Conservation (phyloP, 1,284 basidiomycete genomes). For the Ceratobasidium sp. region DNA sequence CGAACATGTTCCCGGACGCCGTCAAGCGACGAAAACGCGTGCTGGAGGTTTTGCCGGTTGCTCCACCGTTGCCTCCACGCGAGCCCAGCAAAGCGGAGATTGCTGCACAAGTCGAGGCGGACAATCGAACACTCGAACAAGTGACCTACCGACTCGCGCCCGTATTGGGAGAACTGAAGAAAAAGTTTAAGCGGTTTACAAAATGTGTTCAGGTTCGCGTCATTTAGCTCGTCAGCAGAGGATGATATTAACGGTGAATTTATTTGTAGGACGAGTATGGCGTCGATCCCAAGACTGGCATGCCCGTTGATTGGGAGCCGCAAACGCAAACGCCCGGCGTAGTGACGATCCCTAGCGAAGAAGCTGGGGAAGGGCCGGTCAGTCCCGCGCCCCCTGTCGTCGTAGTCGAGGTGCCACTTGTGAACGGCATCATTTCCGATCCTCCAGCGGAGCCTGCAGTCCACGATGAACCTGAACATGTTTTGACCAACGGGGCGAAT, state of each 20-base stretch:
- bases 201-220: conserved; percentile 74
- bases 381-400: background rate
- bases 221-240: conserved; percentile 24
- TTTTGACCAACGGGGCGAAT: conserved; percentile 52
- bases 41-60: conserved; percentile 88
- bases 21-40: conserved; percentile 86
- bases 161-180: conserved; percentile 89
- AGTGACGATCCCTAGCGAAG: background rate
- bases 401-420: background rate
- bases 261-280: conserved; percentile 77
- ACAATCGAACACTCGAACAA: conserved; percentile 82
- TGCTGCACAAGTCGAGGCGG: conserved; percentile 84
- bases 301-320: conserved; percentile 32
- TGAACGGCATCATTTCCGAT: background rate
- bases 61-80: conserved; percentile 89
- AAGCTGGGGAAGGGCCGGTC: background rate
- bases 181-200: conserved; percentile 93
- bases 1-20: conserved; percentile 93
- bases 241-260: conserved; percentile 21
- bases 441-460: background rate
- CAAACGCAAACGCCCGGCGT: background rate
- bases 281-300: conserved; percentile 61
- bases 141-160: conserved; percentile 90
- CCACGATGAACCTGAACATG: conserved; percentile 26
- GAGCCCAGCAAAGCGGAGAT: conserved; percentile 88